Base-by-base conservation (phyloP, 768 basidiomycete genomes). In the Pleurotus citrinopileatus region DNA sequence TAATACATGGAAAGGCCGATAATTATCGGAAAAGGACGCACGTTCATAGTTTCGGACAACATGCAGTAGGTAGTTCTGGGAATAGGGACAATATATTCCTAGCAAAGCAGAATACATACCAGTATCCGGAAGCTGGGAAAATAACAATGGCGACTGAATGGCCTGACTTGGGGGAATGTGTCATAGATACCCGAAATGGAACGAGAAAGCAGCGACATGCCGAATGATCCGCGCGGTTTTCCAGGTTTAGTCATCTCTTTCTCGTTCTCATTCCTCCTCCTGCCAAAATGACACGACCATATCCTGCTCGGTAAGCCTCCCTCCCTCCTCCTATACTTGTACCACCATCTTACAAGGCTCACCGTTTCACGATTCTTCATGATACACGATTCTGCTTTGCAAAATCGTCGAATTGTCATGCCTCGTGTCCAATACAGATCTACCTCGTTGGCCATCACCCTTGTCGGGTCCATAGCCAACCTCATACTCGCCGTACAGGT, bases 371-470 rank as follows among this genome's bases (percentile, higher is more conserved):
- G 17, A 37, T 32, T 19, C 32, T 47, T 47, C 45, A 32, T 32
- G 45, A 47, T 29, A 27, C 34, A 20, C 27, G 20, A 28, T 34
- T 5, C 48, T 37, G n/a, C 17, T 15, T 29, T 20, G n/a, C 20
- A n/a, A 10, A 28, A 36, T 51, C 25, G 27, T 47, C 45, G 45
- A 27, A 27, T 17, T 27, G 20, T 57, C 59, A 57, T 54, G 56
- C 43, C 34, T 36, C 43, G 40, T 42, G 48, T 54, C 32, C 40
- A 44, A 15, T 20, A 51, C 54, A 73, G 72, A 65, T 69, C 67
- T 44, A 70, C 73, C 13, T 73, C 74, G 29, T 62, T 72, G 50
- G 50, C 70, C 38, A 74, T 74, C 56, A 73, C 73, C 42, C 63
- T 73, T 54, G 61, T 71, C 36, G 72, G 71, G 37, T 64, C 64